Conservation (phyloP, 1,139 yeast species). For the Yamadazyma songkhlaensis region DNA sequence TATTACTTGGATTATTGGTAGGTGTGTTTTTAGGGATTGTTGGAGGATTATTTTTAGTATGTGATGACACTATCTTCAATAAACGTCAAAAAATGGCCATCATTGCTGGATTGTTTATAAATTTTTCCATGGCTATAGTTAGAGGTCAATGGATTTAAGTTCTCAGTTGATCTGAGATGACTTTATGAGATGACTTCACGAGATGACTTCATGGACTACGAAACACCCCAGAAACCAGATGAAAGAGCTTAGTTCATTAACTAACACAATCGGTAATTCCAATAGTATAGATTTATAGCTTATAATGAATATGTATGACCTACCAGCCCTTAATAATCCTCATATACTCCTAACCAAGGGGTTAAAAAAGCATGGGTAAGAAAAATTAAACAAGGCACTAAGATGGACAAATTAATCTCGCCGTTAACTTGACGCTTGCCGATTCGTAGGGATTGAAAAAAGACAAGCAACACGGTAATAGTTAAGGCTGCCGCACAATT, state of each 20-base stretch:
- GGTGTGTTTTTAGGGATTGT: conserved; percentile 67
- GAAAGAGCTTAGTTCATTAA: too few species aligned
- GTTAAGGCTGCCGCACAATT: conserved; percentile 56
- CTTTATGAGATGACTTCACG: not conserved
- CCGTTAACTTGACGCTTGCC: conserved; percentile 59
- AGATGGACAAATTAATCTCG: conserved; percentile 53
- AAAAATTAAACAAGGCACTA: conserved; percentile 41
- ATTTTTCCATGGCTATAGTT: conserved; percentile 55
- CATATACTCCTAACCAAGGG: conserved; percentile 17
- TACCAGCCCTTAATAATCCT: conserved; percentile 48
- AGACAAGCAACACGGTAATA: conserved; percentile 58
- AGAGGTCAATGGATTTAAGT: conserved; percentile 45
- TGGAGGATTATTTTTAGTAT: conserved; percentile 52
- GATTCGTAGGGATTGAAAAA: conserved; percentile 46
- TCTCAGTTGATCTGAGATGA: not conserved
- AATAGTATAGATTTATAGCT: not conserved
- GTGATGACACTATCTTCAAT: conserved; percentile 56
- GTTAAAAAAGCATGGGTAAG: conserved; percentile 21
- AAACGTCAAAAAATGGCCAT: conserved; percentile 62
- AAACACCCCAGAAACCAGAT: too few species aligned
- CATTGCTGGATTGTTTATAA: conserved; percentile 57
- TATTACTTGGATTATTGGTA: conserved; percentile 58
- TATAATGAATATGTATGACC: conserved; percentile 36
- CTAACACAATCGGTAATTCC: not conserved
- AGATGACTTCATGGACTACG: too few species aligned